A percentile compares a stretch with the other conserved stretches of the same genome.
phyloP scores from a whole-genome alignment of 345 rosid genomes.

The Corchorus capsularis region DNA sequence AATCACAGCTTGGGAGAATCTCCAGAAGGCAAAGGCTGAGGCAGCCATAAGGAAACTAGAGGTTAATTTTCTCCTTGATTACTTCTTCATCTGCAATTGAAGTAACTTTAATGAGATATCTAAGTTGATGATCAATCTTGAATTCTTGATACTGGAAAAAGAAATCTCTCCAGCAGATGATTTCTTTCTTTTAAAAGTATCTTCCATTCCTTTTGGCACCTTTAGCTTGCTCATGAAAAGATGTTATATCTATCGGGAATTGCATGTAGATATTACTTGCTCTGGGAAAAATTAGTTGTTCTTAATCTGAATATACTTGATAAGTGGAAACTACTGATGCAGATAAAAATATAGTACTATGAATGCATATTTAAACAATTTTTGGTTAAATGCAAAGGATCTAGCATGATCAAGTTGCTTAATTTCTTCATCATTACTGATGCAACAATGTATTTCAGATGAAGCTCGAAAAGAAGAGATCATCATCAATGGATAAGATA shows the following conservation, averaged over 20 bases:
- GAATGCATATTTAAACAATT: neutral
- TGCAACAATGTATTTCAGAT: slow-evolving; percentile 54
- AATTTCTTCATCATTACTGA: slow-evolving; percentile 8
- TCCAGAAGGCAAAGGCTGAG: slow-evolving; percentile 99
- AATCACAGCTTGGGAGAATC: slow-evolving; percentile 93
- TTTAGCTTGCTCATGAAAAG: neutral
- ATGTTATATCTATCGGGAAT: neutral
- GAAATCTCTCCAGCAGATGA: neutral
- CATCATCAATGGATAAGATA: slow-evolving; percentile 89
- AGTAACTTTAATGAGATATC: neutral
- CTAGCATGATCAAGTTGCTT: neutral
- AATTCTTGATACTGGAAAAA: slow-evolving; percentile 1
- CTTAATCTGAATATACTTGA: neutral
- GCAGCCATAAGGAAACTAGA: slow-evolving; percentile 91
- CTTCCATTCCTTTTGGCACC: slow-evolving; percentile 7
- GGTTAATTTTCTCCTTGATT: slow-evolving; percentile 47
- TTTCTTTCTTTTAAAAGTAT: neutral
- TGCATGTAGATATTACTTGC: slow-evolving; percentile 16
- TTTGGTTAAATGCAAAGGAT: neutral
- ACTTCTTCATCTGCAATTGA: slow-evolving; percentile 13
- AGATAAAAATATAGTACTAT: neutral
- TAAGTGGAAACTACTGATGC: neutral
- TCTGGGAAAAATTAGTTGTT: neutral
- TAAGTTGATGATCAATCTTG: slow-evolving; percentile 8
- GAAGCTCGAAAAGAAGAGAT: slow-evolving; percentile 95